Evolutionary conservation across 805 yeast species (phyloP), one percentile per base, ranked within the genome.

Genomic region (Nakazawaea ishiwadae): DNA sequence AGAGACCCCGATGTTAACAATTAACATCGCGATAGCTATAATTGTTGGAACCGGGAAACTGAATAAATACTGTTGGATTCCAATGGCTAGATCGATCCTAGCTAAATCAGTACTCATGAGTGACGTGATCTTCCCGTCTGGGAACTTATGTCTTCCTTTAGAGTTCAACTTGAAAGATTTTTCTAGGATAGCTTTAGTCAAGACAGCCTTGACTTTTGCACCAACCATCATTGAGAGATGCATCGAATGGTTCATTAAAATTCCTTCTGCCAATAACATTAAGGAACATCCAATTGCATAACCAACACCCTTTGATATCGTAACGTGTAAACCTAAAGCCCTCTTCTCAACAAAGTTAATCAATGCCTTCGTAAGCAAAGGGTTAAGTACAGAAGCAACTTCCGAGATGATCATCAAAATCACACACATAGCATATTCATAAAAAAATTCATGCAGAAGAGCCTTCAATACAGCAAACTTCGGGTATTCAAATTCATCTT

Each of bases 61-160:
- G 50, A 81, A 59, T 17, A 81, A 54, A 53, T 81, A 77, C 4
- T 84, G 84, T 52, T 80, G 78, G 48, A 80, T 82, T 4, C 76
- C 77, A n/a, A 79, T 59, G 7, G 89, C 88, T 49, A 84, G 71
- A 59, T 87, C 96, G 26, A 89, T 71, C 54, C 96, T 77, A 12
- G 90, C 74, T 29, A 88, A 65, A 56, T 89, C 96, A 2, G 95
- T 80, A 47, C 93, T 85, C 57, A 88, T 74, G 57, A 87, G 62
- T 8, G 89, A 79, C 23, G 95, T 85, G 43, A 89, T 73, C 45
- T 74, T 77, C 32, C 91, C 82, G 19, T 77, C 70, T 1, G 95
- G 80, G 53, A 63, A 85, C 45, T 72, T 66, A 48, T 73, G 73
- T 40, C 72, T 72, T 2, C 90, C 74, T 37, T 66, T 67, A 9